Evolutionary conservation across 345 rosid genomes (phyloP).

Genomic region (Salix arbutifolia): DNA sequence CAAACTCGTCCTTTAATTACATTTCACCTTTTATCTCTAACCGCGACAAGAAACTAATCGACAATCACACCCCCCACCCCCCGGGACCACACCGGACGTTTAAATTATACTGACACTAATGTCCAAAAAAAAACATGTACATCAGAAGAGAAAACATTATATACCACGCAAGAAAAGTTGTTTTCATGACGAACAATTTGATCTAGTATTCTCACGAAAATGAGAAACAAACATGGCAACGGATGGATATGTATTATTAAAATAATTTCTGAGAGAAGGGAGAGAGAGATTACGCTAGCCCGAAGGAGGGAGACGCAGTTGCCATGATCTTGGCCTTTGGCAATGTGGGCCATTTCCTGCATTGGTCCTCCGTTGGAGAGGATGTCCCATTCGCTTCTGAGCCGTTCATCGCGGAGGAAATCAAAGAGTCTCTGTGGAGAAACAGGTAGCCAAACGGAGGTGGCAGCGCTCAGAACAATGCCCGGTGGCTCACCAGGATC

Average conservation of each 20-base stretch:
- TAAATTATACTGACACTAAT: neutral
- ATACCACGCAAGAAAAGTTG: neutral
- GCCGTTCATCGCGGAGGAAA: slow-evolving; percentile 75
- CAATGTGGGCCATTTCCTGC: slow-evolving; percentile 96
- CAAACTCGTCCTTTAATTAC: slow-evolving; percentile 25
- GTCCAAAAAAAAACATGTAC: neutral
- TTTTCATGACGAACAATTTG: neutral
- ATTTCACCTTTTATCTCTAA: slow-evolving; percentile 24
- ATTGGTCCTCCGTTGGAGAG: slow-evolving; percentile 91
- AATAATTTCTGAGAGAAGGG: neutral
- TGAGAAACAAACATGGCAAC: neutral
- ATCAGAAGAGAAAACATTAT: too few relatives aligned
- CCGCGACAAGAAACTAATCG: slow-evolving; percentile 21
- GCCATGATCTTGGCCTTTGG: slow-evolving; percentile 91
- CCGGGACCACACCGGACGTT: slow-evolving; percentile 22
- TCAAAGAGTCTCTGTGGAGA: slow-evolving; percentile 71
- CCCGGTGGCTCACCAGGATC: slow-evolving; percentile 99
- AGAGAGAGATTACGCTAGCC: slow-evolving; percentile 37
- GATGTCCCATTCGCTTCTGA: slow-evolving; percentile 96
- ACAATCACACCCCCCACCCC: neutral
- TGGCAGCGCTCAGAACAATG: slow-evolving; percentile 76
- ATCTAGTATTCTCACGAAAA: neutral
- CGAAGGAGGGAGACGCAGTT: slow-evolving; percentile 96
- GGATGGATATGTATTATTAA: neutral
- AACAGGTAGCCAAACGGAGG: slow-evolving; percentile 90